These are phyloP conservation scores for Cotoneaster glaucophyllus DNA, from an alignment of 306 rosid species.

Conservation along the genomic window DNA sequence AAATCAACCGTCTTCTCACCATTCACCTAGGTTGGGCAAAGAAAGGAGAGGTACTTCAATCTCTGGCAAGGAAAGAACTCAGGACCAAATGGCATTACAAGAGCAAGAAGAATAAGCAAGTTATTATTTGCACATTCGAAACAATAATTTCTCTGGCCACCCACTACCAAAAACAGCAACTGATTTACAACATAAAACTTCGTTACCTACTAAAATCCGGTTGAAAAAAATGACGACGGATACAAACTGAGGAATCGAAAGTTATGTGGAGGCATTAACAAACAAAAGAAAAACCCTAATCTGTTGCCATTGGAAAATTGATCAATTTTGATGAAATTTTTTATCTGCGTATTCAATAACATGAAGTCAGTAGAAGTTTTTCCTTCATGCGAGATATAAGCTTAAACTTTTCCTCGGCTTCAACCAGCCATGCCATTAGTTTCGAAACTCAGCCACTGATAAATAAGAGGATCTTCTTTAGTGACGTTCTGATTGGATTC, in stretches of 20 bases:
- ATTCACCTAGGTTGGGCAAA: not conserved
- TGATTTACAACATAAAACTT: not conserved
- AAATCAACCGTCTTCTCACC: not conserved
- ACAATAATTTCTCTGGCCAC: not conserved
- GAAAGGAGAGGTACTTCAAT: not conserved
- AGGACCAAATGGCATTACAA: not conserved
- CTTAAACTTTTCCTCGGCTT: constrained; percentile 88
- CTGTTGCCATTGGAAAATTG: not conserved
- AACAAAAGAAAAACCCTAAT: not conserved
- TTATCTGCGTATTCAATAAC: constrained; percentile 20
- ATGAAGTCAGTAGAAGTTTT: constrained; percentile 29
- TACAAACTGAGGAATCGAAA: not conserved
- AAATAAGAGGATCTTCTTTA: constrained; percentile 22
- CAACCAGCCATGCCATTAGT: constrained; percentile 16
- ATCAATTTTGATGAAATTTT: not conserved
- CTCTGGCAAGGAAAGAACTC: not conserved
- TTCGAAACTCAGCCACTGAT: not conserved
- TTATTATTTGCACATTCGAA: not conserved
- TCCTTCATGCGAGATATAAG: constrained; percentile 81
- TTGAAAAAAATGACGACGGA: constrained; percentile 2
- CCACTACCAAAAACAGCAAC: not conserved
- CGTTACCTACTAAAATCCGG: not conserved
- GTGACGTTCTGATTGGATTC: constrained; percentile 23
- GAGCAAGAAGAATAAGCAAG: not conserved
- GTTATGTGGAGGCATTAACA: not conserved